Conservation (phyloP, 768 basidiomycete species). For the Polyporus arcularius region DNA sequence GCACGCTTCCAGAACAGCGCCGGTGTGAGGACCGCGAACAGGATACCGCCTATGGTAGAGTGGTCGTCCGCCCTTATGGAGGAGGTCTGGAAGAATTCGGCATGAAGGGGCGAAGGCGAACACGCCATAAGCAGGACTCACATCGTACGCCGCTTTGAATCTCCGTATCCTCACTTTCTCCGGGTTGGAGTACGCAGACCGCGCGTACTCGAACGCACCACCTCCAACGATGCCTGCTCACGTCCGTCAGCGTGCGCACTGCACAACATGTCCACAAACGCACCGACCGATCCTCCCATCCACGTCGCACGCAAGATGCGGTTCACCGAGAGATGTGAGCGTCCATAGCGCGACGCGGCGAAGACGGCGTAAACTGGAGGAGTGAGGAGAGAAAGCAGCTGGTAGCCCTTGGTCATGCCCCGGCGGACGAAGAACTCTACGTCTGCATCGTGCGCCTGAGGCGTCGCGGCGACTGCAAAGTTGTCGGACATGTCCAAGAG, state of each 20-base stretch:
- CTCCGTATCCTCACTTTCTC: slow-evolving; percentile 51
- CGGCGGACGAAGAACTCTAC: slow-evolving; percentile 67
- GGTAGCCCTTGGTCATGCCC: slow-evolving; percentile 68
- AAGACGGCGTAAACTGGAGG: slow-evolving; percentile 63
- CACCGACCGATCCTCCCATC: slow-evolving; percentile 66
- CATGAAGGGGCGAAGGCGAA: background rate
- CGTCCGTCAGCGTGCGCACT: background rate
- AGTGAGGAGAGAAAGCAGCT: slow-evolving; percentile 59
- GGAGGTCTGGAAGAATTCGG: slow-evolving; percentile 42
- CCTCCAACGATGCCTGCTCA: slow-evolving; percentile 48
- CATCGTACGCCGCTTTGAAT: slow-evolving; percentile 59
- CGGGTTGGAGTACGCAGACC: slow-evolving; percentile 55
- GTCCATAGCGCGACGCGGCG: slow-evolving; percentile 54
- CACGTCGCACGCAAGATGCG: slow-evolving; percentile 70
- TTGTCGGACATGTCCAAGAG: slow-evolving; percentile 24
- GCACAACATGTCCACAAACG: slow-evolving; percentile 7
- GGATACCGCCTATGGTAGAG: slow-evolving; percentile 68
- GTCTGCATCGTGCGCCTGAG: slow-evolving; percentile 50
- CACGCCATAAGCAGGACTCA: slow-evolving; percentile 31
- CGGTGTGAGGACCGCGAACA: slow-evolving; percentile 64
- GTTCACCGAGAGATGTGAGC: slow-evolving; percentile 57
- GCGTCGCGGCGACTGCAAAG: slow-evolving; percentile 22
- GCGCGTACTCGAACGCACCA: slow-evolving; percentile 61
- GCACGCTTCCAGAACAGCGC: slow-evolving; percentile 76
- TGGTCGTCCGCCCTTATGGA: slow-evolving; percentile 71